Evolutionary conservation across 306 rosid genomes (phyloP).

Genomic region (Lathyrus tuberosus): DNA sequence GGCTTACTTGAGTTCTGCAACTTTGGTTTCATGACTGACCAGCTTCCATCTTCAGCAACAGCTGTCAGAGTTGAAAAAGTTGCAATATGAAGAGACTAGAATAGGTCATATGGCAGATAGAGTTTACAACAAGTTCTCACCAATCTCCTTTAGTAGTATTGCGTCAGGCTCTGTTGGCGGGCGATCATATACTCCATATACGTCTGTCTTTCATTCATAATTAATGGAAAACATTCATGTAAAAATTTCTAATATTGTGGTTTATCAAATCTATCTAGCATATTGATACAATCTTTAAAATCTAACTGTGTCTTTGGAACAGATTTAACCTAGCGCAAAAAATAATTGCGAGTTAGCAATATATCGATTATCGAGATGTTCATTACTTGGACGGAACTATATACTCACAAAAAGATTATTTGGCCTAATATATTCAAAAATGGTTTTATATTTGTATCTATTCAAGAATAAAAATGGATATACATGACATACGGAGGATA

Average conservation of each 20-base stretch:
- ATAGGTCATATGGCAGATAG: conserved; percentile 32
- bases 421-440: no score
- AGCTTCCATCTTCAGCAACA: conserved; percentile 72
- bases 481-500: conserved; percentile 37
- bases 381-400: no score
- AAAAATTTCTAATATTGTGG: conserved; percentile 28
- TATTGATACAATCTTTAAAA: conserved; percentile 10
- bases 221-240: conserved; percentile 49
- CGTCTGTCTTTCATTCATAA: conserved; percentile 73
- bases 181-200: conserved; percentile 83
- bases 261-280: neutral
- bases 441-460: no score
- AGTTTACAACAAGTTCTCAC: conserved; percentile 46
- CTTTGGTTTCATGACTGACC: conserved; percentile 75
- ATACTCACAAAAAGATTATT: neutral
- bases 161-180: conserved; percentile 82
- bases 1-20: conserved; percentile 55
- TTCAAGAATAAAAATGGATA: conserved; percentile 9
- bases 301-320: neutral
- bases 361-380: no score
- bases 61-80: conserved; percentile 48
- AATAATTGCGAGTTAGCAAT: no score
- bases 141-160: conserved; percentile 76
- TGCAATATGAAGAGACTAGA: conserved; percentile 22
- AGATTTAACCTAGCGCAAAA: conserved; percentile 5